Base-by-base conservation (phyloP, 352 stramenopile genomes). In the Peronospora destructor region DNA sequence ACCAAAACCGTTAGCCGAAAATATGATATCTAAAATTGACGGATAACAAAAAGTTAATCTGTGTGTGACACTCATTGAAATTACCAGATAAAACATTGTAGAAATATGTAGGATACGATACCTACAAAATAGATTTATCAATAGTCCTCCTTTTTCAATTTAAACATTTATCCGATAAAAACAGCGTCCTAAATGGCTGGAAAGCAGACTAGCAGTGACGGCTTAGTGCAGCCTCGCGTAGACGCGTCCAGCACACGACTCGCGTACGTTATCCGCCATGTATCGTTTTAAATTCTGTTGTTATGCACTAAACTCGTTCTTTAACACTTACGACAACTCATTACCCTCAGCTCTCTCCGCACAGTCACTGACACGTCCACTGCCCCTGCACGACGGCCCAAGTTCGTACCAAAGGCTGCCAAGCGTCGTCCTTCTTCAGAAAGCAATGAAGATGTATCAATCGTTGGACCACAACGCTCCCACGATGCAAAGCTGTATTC, bases 371-470 rank as follows among this genome's bases (percentile, higher is more conserved):
- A 75, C 26, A 44, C 64, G 1, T 41, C 66, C 17, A 44, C 40
- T n/a, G 66, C 63, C 1, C 53, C 70, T 40, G 56, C 68, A 12
- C 75, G 78, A 9, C 71, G 76, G 16, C 78, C 75, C 34, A 90
- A 91, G 69, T 91, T 91, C 51, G 74, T 88, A 4, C 80, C 80
- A 4, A 91, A 88, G 56, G 76, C 73, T 35, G 67, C 69, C 2
- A 82, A 82, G 47, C 73, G 80, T 23, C 77, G 76, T 39, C 42
- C 75, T 23, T 54, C 29, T 12, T 32, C 54, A 9, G 66, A 82
- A 38, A 62, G 44, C 6, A 48, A 42, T 13, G 47, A 29, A 1
- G 61, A 71, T n/a, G 47, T 30, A 4, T 33, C 17, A 5, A 12
- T 36, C 3, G 10, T 38, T 32, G 16, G 30, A 7, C 17, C 43